Evolutionary conservation across 192 early-diverging fungal genomes (phyloP).

Genomic region (Linderina pennispora): DNA sequence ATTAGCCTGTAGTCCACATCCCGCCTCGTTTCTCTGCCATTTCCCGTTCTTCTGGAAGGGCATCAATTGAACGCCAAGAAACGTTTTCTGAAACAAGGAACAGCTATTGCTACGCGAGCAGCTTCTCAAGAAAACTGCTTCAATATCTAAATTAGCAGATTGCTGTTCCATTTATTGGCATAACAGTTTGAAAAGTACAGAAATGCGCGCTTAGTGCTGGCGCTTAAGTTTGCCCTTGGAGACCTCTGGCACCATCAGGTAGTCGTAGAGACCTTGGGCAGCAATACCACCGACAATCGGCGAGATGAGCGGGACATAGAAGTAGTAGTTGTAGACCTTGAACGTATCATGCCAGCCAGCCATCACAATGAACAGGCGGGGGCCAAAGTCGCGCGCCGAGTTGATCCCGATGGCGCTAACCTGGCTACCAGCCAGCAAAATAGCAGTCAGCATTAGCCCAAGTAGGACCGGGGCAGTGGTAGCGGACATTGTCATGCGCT

Average conservation of each 20-base stretch:
- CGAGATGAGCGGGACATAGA: conserved; percentile 53
- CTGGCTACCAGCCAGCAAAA: not conserved
- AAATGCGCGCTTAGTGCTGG: not conserved
- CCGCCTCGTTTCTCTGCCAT: too few relatives aligned
- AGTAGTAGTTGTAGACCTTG: conserved; percentile 46
- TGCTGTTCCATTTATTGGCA: too few relatives aligned
- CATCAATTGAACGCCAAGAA: too few relatives aligned
- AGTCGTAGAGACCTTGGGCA: not conserved
- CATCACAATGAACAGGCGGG: conserved; percentile 13
- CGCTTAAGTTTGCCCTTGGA: not conserved
- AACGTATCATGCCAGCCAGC: conserved; percentile 53
- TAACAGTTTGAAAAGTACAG: not conserved
- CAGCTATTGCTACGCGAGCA: too few relatives aligned
- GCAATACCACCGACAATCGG: conserved; percentile 45
- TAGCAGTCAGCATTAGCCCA: not conserved
- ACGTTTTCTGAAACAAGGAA: not conserved
- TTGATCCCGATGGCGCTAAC: conserved; percentile 3
- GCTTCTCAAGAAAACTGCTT: too few relatives aligned
- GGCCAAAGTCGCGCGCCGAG: conserved; percentile 22
- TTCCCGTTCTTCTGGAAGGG: too few relatives aligned
- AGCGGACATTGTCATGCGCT: not conserved
- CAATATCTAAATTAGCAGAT: too few relatives aligned
- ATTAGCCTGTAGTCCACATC: too few relatives aligned
- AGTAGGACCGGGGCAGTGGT: not conserved
- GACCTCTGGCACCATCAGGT: not conserved